These are phyloP conservation scores for Cutaneotrichosporon sp. DNA, from an alignment of 1,284 basidiomycete species.

Conservation along the genomic window DNA sequence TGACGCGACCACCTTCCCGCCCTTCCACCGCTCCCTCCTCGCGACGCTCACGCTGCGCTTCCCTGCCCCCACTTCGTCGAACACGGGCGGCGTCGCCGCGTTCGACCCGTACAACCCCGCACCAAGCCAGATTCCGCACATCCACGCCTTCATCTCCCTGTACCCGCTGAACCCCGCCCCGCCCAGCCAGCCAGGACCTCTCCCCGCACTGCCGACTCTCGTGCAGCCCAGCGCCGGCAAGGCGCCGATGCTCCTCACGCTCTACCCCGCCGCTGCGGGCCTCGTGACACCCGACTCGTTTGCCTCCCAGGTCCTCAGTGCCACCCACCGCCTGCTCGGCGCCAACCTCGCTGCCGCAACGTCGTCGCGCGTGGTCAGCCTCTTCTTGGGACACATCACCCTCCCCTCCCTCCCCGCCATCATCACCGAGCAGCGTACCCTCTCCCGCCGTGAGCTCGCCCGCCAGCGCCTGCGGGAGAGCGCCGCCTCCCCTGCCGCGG, in stretches of 20 bases:
- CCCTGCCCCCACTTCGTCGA: constrained; percentile 29
- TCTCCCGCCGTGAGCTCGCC: constrained; percentile 36
- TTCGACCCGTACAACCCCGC: constrained; percentile 45
- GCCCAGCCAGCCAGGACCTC: constrained; percentile 41
- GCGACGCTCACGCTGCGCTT: constrained; percentile 51
- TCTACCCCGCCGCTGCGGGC: constrained; percentile 47
- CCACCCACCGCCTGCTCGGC: constrained; percentile 43
- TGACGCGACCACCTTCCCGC: constrained; percentile 49
- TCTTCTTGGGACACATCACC: constrained; percentile 42
- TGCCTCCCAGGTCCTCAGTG: constrained; percentile 45
- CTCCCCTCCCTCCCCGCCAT: constrained; percentile 43
- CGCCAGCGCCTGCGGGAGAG: constrained; percentile 30
- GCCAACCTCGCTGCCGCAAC: constrained; percentile 42
- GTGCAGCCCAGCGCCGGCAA: constrained; percentile 33
- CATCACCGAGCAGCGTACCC: constrained; percentile 31
- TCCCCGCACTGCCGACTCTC: constrained; percentile 50
- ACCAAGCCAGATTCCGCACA: constrained; percentile 40
- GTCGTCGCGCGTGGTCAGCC: constrained; percentile 35
- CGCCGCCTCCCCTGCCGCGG: constrained; percentile 25
- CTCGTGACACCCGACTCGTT: constrained; percentile 45
- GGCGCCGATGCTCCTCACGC: constrained; percentile 40
- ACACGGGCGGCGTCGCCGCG: neutral
- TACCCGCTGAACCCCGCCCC: constrained; percentile 48
- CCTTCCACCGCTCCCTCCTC: constrained; percentile 50
- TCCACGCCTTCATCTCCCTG: constrained; percentile 50